Percentiles rank a stretch among this genome's conserved stretches.
phyloP scores from a whole-genome alignment of 1,139 yeast genomes.

The Pichia sp. region DNA sequence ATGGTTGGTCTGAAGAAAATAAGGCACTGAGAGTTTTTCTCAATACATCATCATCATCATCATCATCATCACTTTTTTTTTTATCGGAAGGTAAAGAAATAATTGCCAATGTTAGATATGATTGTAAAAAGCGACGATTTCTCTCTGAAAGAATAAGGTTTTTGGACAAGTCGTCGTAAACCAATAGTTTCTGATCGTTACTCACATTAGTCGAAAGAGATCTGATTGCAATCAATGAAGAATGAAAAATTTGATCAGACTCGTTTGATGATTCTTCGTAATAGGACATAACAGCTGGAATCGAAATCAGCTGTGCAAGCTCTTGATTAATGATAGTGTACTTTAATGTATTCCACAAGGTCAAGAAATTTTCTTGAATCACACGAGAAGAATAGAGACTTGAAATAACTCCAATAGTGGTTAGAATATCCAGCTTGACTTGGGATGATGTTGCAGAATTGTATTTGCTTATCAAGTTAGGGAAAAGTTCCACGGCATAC shows the following conservation, averaged over 20 bases:
- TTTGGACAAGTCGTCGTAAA: conserved; percentile 53
- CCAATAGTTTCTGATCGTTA: conserved; percentile 29
- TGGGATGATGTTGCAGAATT: conserved; percentile 68
- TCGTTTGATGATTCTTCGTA: conserved; percentile 16
- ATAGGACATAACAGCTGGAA: conserved; percentile 37
- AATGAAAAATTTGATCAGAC: conserved; percentile 15
- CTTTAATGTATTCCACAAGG: conserved; percentile 84
- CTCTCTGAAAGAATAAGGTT: conserved; percentile 52
- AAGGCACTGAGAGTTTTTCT: conserved; percentile 34
- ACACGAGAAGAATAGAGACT: conserved; percentile 45
- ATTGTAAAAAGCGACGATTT: conserved; percentile 45
- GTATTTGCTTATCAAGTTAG: conserved; percentile 76
- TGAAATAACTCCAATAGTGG: conserved; percentile 57
- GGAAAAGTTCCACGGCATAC: conserved; percentile 71
- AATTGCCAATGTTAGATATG: conserved; percentile 55
- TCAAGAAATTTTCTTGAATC: conserved; percentile 58
- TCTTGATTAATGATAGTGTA: conserved; percentile 81
- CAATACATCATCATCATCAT: conserved; percentile 43
- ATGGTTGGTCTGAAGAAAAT: conserved; percentile 13
- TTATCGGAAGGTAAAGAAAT: conserved; percentile 37
- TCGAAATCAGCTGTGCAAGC: conserved; percentile 34
- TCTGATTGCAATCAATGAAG: conserved; percentile 19
- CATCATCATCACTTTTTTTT: conserved; percentile 29
- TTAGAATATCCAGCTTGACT: conserved; percentile 72
- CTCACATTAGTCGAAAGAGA: conserved; percentile 8